phyloP scores from a whole-genome alignment of 352 stramenopile genomes.

The Halophytophthora polymorphica region DNA sequence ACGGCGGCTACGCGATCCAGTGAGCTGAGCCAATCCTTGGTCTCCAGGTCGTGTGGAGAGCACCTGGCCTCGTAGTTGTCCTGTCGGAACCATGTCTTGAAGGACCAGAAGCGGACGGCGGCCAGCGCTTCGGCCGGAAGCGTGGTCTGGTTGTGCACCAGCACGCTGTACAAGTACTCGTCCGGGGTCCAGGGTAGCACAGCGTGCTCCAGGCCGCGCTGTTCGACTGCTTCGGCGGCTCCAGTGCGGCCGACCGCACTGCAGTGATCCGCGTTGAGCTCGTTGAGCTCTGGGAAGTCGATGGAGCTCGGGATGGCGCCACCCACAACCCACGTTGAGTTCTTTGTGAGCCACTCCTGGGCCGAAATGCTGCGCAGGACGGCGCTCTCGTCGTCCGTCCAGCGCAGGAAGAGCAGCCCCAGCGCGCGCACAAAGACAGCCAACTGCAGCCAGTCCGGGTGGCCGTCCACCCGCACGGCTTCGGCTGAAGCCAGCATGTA shows the following conservation, averaged over 20 bases:
- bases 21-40: slow-evolving; percentile 66
- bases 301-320: slow-evolving; percentile 53
- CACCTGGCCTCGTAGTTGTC: slow-evolving; percentile 52
- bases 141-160: slow-evolving; percentile 59
- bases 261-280: slow-evolving; percentile 60
- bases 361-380: slow-evolving; percentile 65
- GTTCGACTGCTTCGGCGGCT: not conserved
- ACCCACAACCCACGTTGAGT: slow-evolving; percentile 66
- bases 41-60: slow-evolving; percentile 44
- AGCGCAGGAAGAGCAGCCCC: slow-evolving; percentile 74
- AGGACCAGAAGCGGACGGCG: slow-evolving; percentile 69
- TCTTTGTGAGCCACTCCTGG: slow-evolving; percentile 65
- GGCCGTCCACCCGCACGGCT: slow-evolving; percentile 56
- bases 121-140: slow-evolving; percentile 64
- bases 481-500: slow-evolving; percentile 69
- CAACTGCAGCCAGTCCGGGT: slow-evolving; percentile 83
- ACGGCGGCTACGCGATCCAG: slow-evolving; percentile 34
- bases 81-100: slow-evolving; percentile 63
- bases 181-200: slow-evolving; percentile 73
- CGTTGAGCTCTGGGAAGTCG: slow-evolving; percentile 59
- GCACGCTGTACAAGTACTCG: slow-evolving; percentile 70
- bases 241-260: slow-evolving; percentile 14
- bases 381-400: slow-evolving; percentile 66
- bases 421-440: slow-evolving; percentile 68
- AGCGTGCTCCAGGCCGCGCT: slow-evolving; percentile 36